Base-by-base conservation (phyloP, 1,284 basidiomycete species). In the Pseudozyma tsukubaensis region DNA sequence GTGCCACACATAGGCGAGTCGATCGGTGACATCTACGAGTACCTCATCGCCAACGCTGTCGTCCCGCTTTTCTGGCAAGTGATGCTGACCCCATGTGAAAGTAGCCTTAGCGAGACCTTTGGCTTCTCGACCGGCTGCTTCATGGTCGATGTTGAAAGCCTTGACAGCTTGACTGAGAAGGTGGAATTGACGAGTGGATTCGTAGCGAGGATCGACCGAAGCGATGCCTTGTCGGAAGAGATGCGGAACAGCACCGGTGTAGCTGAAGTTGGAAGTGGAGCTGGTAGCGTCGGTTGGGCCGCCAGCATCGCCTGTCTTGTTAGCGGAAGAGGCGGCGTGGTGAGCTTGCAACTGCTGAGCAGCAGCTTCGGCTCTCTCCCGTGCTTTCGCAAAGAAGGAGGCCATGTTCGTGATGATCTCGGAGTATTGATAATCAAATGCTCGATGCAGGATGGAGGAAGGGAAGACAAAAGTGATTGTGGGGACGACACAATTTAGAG, bases 181-280 rank as follows among this genome's bases (percentile, higher is more conserved):
- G 40, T 80, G 77, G 40, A 75, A 68, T 36, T 72, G 63, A 36
- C 80, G 74, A 19, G 74, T 78, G 13, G 76, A 71, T 37, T 82
- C 75, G 72, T 76, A 78, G 45, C 80, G 72, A 21, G 80, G 80
- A 39, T 82, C 78, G 53, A 77, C 61, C n/a, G 68, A 63, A 19
- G 80, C 80, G 16, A 82, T 49, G 3, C 76, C 78, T 11, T 71
- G 64, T 19, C 80, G 65, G 39, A 82, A 55, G 40, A 80, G 63
- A 50, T 79, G 79, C 12, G 80, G 80, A 11, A 82, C 66, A 1
- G 63, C 58, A 34, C 77, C 76, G 11, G 73, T 75, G 56, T 81
- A 81, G 43, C 63, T 67, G 53, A 76, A 79, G 52, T 56, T 54
- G 34, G 68, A 63, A 6, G 50, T 53, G 1, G 70, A 50, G 45